Base-by-base conservation (phyloP, 2,329 filamentous ascomycete species). In the Fusarium subglutinans region DNA sequence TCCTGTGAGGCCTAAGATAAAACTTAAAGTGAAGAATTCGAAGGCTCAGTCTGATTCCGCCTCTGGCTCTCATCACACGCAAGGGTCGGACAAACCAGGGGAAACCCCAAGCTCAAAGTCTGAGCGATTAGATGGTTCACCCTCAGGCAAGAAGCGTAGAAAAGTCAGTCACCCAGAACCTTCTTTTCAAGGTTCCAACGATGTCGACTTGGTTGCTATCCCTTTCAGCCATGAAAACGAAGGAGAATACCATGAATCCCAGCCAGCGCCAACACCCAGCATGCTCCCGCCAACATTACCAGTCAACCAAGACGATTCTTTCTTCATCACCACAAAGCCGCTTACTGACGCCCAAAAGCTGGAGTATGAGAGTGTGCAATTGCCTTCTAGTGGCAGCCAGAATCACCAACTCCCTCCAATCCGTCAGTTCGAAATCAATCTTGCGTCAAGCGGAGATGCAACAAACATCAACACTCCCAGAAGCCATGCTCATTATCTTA, bases 391-490 rank as follows among this genome's bases (percentile, higher is more conserved):
- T 26, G 70, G 69, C 54, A 63, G 66, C 18, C 67, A 69, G 10
- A 66, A 55, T 37, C 62, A 74, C 9, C 58, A 63, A 48, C 35
- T 78, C 8, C 76, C 76, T 28, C 67, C 61, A 7, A 56, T 76
- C 24, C 59, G 71, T 20, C 71, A 73, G 20, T 70, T 71, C 28
- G 67, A 74, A 38, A 62, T 74, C 35, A 69, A 70, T 30, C n/a
- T 78, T 37, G 70, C 63, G 15, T 83, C 81, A 17, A 83, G 81
- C 55, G 80, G 81, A 30, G 76, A 78, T 17, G 77, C 70, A 28
- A 83, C 82, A n/a, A 83, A 82, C 53, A 43, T 82, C 43, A 83
- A 83, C 56, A 83, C 81, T 6, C 81, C 78, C 18, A 76, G 81
- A 40, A 80, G 70, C n/a, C 72, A 79, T 40, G 57, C 54, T 12